A percentile compares a stretch with the other conserved stretches of the same genome.
Conservation (phyloP, 208 protist genomes). For the Perkinsela sp. region DNA sequence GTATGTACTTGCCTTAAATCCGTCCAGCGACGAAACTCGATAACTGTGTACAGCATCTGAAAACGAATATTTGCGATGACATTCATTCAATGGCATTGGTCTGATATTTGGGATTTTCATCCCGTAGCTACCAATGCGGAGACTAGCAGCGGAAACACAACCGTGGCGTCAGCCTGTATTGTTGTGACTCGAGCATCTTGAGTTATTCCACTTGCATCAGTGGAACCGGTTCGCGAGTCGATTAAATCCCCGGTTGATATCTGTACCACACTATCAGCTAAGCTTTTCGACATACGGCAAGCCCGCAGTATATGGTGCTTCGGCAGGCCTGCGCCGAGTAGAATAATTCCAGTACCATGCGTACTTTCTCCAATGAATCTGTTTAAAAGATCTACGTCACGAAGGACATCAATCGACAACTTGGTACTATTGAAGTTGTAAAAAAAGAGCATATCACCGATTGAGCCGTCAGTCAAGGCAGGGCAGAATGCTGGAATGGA, state of each 20-base stretch:
- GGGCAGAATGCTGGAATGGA: slow-evolving; percentile 96
- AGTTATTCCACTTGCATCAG: too few species aligned
- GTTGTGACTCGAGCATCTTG: too few species aligned
- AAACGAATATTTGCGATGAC: too few species aligned
- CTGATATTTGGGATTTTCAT: too few species aligned
- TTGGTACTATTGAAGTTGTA: slow-evolving; percentile 86
- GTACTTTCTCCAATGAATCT: slow-evolving; percentile 2
- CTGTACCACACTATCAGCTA: slow-evolving; percentile 19
- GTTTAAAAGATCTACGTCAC: slow-evolving; percentile 35
- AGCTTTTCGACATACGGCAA: slow-evolving; percentile 8
- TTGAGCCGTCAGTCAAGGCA: slow-evolving; percentile 90
- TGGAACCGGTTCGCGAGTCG: too few species aligned
- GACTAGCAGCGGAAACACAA: too few species aligned
- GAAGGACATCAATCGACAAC: slow-evolving; percentile 77
- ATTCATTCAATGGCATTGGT: too few species aligned
- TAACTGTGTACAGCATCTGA: too few species aligned
- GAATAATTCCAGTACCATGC: slow-evolving; percentile 7
- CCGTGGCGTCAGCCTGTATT: too few species aligned
- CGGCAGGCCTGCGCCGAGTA: slow-evolving; percentile 14
- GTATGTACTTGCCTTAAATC: too few species aligned
- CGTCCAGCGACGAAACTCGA: too few species aligned
- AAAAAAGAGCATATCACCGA: slow-evolving; percentile 99
- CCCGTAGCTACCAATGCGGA: too few species aligned
- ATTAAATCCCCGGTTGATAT: slow-evolving; percentile 7
- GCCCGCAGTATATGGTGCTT: slow-evolving; percentile 20